Base-by-base conservation (phyloP, 129 eudicot species). In the Flaveria linearis region DNA sequence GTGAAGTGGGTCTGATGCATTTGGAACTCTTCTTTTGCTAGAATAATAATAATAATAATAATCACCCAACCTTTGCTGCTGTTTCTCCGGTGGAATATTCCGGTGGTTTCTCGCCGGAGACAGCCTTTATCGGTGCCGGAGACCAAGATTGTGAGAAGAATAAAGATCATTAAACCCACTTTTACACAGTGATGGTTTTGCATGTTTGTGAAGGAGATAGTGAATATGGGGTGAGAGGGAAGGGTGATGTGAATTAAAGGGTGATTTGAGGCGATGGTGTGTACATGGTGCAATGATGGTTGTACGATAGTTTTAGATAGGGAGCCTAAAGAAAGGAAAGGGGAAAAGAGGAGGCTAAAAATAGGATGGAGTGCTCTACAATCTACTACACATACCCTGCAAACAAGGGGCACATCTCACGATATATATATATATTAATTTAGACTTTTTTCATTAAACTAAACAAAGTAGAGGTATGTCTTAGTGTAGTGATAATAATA, bases 1-100 rank as follows among this genome's bases (percentile, higher is more conserved):
- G 53, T 85, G 88, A 78, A 85, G 85, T 5, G 88, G 88, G 85
- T 85, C 88, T 1, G 88, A 85, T 10, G 64, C 85, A 56, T 85
- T 81, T 42, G 88, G 88, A 30, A 85, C 88, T 47, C 85, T 85
- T 58, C 88, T 69, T 78, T 85, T 81, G 78, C 81, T 74, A n/a
- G 81, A 69, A 17, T 61, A 69, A 45, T 45, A 8, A 43, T 43
- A 8, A 43, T 43, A 10, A 45, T 45, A 11, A 45, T 45, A 62
- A 52, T 42, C 76, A 62, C 75, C 78, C 56, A 71, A 50, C n/a
- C 36, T 20, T 36, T 52, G 75, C 2, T 56, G 73, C 36, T 75
- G 78, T 49, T 76, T 72, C 15, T 84, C 69, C 43, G 81, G 33
- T 39, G 60, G 8, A 25, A 66, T 71, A 51, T 72, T 78, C 45